Conservation (phyloP, 2,329 filamentous ascomycete species). For the Lecanicillium sp. region DNA sequence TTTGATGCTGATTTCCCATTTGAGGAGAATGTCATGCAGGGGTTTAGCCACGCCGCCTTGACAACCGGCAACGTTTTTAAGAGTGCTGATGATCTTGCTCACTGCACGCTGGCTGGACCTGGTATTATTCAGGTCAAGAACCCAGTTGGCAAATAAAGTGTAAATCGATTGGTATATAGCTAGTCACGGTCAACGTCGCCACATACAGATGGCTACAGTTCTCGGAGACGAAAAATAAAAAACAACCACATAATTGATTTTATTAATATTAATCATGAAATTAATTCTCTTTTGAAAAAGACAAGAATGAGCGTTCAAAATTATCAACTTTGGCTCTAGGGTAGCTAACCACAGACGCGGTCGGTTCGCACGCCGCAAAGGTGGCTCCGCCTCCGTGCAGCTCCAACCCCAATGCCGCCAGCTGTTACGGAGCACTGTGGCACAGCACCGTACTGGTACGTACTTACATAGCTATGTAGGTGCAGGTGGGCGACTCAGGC, state of each 20-base stretch:
- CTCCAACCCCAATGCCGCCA: not conserved
- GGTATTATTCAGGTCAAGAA: conserved; percentile 27
- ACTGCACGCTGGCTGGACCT: conserved; percentile 25
- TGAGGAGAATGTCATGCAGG: conserved; percentile 19
- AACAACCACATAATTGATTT: no score
- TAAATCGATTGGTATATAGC: no score
- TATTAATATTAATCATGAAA: not conserved
- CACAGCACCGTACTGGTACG: no score
- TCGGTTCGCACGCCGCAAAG: not conserved
- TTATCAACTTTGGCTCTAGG: no score
- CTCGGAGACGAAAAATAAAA: no score
- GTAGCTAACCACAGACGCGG: not conserved
- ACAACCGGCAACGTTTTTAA: conserved; percentile 22
- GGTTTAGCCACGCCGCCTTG: conserved; percentile 26
- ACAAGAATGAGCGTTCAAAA: no score
- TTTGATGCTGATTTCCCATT: conserved; percentile 25
- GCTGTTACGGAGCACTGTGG: no score
- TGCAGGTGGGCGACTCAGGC: not conserved
- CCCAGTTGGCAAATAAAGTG: no score
- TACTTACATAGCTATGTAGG: no score
- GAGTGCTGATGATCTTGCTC: conserved; percentile 19
- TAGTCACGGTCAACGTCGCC: no score
- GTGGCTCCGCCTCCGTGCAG: conserved; percentile 4
- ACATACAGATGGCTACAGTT: no score
- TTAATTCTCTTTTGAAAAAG: not conserved